Conservation (phyloP, 306 rosid species). For the Vicia faba region DNA sequence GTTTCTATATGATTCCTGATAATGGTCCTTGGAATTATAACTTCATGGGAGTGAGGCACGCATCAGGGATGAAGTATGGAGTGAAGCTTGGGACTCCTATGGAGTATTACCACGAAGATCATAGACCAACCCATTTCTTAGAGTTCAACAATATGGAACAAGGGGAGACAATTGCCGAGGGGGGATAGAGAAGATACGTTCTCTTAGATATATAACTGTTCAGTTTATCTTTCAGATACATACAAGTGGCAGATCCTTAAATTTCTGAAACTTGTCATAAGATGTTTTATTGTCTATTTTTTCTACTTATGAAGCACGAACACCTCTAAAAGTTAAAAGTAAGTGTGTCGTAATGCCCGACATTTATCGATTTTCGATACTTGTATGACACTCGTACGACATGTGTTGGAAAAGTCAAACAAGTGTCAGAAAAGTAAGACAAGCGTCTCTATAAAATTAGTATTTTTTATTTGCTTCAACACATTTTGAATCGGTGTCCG, state of each 20-base stretch:
- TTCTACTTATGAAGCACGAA: too few relatives aligned
- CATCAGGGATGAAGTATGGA: constrained; percentile 89
- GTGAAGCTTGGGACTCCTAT: constrained; percentile 88
- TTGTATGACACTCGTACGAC: too few relatives aligned
- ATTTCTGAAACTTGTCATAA: not conserved
- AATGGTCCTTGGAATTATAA: constrained; percentile 98
- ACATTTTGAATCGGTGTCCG: too few relatives aligned
- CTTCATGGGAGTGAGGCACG: constrained; percentile 97
- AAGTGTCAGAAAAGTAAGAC: too few relatives aligned
- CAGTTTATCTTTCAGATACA: not conserved
- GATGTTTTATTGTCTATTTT: not conserved
- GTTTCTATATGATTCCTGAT: constrained; percentile 97
- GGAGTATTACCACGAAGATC: constrained; percentile 92
- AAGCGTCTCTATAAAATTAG: too few relatives aligned
- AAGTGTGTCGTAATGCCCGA: too few relatives aligned
- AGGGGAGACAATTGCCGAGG: constrained; percentile 70
- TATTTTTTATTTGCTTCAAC: too few relatives aligned
- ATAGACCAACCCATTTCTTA: constrained; percentile 92
- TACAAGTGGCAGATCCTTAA: not conserved
- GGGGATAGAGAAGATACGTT: constrained; percentile 89
- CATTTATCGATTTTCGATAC: too few relatives aligned
- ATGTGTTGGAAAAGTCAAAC: too few relatives aligned
- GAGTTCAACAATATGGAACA: constrained; percentile 97
- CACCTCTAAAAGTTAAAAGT: too few relatives aligned
- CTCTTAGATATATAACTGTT: not conserved